These are phyloP conservation scores for Eucalyptus cloeziana DNA, from an alignment of 345 rosid genomes.

Conservation along the genomic window DNA sequence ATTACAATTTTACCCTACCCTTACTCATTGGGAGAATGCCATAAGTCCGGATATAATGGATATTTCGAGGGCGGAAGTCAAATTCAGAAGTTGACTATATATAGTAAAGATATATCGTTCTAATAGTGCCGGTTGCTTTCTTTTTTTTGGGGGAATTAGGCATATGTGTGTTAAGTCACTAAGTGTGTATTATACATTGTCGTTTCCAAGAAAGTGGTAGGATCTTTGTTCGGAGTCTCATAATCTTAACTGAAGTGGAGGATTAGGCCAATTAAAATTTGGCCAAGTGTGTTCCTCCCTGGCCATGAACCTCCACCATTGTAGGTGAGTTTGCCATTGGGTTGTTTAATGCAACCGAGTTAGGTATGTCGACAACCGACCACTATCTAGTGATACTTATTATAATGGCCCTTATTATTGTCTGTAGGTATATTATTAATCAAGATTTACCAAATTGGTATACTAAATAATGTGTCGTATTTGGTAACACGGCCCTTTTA, in stretches of 20 bases:
- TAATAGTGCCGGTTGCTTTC: neutral
- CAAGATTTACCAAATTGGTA: neutral
- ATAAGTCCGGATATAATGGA: neutral
- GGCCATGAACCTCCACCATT: neutral
- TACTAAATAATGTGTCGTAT: neutral
- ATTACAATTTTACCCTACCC: neutral
- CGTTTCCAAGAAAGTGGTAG: neutral
- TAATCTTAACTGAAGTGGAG: neutral
- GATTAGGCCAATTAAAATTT: neutral
- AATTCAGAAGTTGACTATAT: neutral
- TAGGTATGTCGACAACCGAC: neutral
- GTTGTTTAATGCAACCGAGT: neutral
- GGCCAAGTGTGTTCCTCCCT: neutral
- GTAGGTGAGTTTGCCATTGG: neutral
- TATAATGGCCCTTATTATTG: neutral
- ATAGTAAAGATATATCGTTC: neutral
- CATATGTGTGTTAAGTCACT: neutral
- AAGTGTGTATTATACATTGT: neutral
- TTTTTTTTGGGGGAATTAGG: neutral
- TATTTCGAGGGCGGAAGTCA: neutral
- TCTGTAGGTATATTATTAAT: neutral
- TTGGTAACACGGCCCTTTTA: neutral
- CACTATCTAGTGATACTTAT: neutral
- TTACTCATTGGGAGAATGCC: neutral
- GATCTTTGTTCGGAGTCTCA: neutral